phyloP scores from a whole-genome alignment of 2,329 filamentous ascomycete genomes.

The Fusarium aywerte region DNA sequence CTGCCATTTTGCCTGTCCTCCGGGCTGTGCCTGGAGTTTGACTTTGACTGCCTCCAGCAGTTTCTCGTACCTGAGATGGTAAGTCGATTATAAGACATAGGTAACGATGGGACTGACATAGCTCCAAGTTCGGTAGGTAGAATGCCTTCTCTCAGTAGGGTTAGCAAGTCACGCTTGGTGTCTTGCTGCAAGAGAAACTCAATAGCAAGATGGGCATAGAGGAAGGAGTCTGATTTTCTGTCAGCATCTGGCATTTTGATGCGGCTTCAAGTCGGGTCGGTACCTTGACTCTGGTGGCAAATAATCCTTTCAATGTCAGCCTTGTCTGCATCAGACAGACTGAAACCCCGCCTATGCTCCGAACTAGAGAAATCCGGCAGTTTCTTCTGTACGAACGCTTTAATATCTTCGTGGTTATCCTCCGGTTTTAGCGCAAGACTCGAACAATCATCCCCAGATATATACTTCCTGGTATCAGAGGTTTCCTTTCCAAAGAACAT shows the following conservation, averaged over 20 bases:
- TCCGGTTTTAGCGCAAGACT: background rate
- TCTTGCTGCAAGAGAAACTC: background rate
- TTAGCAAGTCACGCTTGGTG: background rate
- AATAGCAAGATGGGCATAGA: background rate
- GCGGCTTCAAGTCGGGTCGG: rapidly evolving
- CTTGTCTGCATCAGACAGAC: background rate
- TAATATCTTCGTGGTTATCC: constrained; percentile 4
- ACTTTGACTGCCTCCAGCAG: background rate
- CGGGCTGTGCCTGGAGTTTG: rapidly evolving
- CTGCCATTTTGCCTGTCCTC: background rate
- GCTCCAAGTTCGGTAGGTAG: background rate
- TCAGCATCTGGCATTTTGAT: rapidly evolving
- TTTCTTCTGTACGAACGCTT: background rate
- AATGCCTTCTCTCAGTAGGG: rapidly evolving
- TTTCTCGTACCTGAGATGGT: background rate
- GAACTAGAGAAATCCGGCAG: background rate
- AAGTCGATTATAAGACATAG: rapidly evolving
- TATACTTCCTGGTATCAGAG: background rate
- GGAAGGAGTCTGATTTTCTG: background rate
- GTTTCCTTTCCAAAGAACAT: constrained; percentile 13
- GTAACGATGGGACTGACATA: background rate
- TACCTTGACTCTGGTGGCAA: constrained; percentile 4
- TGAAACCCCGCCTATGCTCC: background rate
- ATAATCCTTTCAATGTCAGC: background rate
- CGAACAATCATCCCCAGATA: background rate